Evolutionary conservation across 257 asterid species (phyloP), one percentile per base, ranked within the genome.

Genomic region (Linaria vulgaris): DNA sequence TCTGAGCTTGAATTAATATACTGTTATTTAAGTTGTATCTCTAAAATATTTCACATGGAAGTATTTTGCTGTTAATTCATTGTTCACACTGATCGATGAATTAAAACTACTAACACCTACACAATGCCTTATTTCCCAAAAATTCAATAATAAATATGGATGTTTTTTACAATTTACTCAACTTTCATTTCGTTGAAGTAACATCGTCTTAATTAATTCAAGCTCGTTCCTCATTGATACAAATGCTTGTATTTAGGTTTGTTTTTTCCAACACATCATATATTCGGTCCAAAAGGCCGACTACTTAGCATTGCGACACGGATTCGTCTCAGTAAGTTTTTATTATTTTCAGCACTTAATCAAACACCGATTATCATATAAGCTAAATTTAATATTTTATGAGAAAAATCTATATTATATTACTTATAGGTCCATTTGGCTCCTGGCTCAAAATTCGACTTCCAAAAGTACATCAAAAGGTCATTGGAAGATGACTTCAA

Each of bases 401-500:
- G 7, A 66, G 24, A 30, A 14, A 12, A 27, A 22, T 27, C 57
- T 46, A 45, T 25, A 59, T 58, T 27, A 12, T 27, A 34, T 55
- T 20, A 17, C 7, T 50, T 23, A 31, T 37, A 92, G 99, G 96
- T 83, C 67, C 99, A 92, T 77, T 76, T 92, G 73, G 94, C 94
- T 43, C 97, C 99, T 9, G 97, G 99, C 72, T 87, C 89, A 81
- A 92, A 82, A 79, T 92, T 92, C 76, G 63, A 92, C 80, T 92
- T 92, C 88, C 99, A 87, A 68, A 85, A 92, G 67, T 92, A 92
- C 75, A 89, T 92, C 80, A 87, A 87, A 66, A 79, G 99, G 76
- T 89, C 99, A 56, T 75, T 92, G 22, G 99, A 89, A 74, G 99
- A 89, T 58, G 99, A 92, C 78, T 92, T 71, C 67, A 89, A 92